Evolutionary conservation across 140 eudicot genomes (phyloP), one percentile per base, ranked within the genome.

Genomic region (Anethum foeniculum): DNA sequence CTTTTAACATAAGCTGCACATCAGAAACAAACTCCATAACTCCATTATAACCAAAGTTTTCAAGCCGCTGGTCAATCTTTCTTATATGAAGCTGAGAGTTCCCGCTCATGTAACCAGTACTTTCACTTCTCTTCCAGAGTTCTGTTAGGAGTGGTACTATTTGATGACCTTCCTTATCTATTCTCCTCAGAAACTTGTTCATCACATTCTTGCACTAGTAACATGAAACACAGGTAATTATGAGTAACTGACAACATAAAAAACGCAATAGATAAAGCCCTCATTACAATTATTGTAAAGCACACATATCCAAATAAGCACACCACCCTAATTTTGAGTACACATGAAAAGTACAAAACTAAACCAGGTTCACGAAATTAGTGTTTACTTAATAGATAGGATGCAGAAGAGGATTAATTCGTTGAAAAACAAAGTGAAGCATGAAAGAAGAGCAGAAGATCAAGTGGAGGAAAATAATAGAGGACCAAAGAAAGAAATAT

Each of bases 191-290:
- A 82, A 95, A 84, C 91, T 89, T 95, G 68, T 86, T 87, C 65
- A 93, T 80, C 49, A 95, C 93, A 81, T 81, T 93, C 86, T 95
- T 93, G 89, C 99, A 92, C 99, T 95, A 88, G 79, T 92, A 82
- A 49, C n/a, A 76, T 65, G 54, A 77, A 79, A 77, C 38, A 41
- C n/a, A 11, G 21, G 27, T 23, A 34, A 51, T 7, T 27, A 78
- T 43, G 21, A 58, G 71, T 27, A 51, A 72, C 6, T 18, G 71
- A 67, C 28, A 80, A 72, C 28, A 72, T 39, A n/a, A 18, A 38
- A 18, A 72, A 41, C 4, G 15, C 77, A 11, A 14, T 44, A 43
- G 16, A 74, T 74, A 0, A n/a, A 74, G 21, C 36, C 38, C 28
- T 43, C 1, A 4, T 3, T n/a, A 74, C 18, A 25, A 74, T 4